Percentiles rank a stretch among this genome's conserved stretches.
phyloP scores from a whole-genome alignment of 768 basidiomycete species.

The Pleurotus salmoneostramineus region DNA sequence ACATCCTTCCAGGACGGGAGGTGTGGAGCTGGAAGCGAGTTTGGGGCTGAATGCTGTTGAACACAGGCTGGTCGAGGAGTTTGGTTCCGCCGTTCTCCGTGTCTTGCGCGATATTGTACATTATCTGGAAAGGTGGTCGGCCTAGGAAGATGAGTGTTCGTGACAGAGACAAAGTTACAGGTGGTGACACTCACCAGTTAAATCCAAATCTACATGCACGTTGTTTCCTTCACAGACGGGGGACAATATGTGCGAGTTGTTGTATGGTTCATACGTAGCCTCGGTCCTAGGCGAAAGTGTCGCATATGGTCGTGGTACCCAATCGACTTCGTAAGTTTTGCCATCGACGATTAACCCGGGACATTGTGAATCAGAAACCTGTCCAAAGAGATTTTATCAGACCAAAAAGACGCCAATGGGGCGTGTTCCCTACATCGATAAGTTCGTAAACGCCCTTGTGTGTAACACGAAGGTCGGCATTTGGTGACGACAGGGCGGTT shows the following conservation, averaged over 20 bases:
- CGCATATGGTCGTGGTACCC: conserved; percentile 77
- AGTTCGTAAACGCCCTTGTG: conserved; percentile 77
- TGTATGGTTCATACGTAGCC: conserved; percentile 55
- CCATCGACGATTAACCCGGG: conserved; percentile 69
- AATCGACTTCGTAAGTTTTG: conserved; percentile 66
- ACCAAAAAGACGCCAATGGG: not conserved
- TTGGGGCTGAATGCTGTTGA: conserved; percentile 80
- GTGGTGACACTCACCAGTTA: conserved; percentile 53
- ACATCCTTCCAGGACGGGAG: conserved; percentile 71
- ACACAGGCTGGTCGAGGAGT: conserved; percentile 71
- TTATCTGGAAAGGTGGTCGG: conserved; percentile 88
- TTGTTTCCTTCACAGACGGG: conserved; percentile 81
- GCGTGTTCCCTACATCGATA: conserved; percentile 43
- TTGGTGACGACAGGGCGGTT: conserved; percentile 51
- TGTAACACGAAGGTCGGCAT: conserved; percentile 71
- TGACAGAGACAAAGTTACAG: not conserved
- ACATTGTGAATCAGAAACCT: conserved; percentile 86
- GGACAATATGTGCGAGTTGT: conserved; percentile 71
- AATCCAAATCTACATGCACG: conserved; percentile 80
- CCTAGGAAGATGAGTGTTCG: not conserved
- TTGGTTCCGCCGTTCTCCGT: conserved; percentile 64
- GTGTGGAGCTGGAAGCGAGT: conserved; percentile 83
- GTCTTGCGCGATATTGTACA: conserved; percentile 79
- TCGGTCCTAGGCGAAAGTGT: conserved; percentile 56
- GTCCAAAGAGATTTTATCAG: conserved; percentile 21